Evolutionary conservation across 2,329 filamentous ascomycete genomes (phyloP).

Genomic region (Orbilia brochopaga): DNA sequence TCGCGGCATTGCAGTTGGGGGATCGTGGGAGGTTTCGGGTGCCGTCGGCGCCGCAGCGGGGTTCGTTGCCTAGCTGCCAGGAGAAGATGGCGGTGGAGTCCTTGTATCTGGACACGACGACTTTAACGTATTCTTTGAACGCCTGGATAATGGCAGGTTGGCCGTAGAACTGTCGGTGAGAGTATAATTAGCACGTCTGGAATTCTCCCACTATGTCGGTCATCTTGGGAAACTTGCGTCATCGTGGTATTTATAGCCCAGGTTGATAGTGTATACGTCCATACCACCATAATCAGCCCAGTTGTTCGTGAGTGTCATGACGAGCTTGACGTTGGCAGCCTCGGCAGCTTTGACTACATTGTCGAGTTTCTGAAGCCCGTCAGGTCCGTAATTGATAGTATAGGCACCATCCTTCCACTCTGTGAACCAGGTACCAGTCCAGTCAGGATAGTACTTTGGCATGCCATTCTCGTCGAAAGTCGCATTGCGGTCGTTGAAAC

Average conservation of each 20-base stretch:
- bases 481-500: conserved; percentile 66
- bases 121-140: conserved; percentile 62
- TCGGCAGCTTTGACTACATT: conserved; percentile 63
- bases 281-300: conserved; percentile 69
- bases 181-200: conserved; percentile 51
- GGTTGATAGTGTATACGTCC: conserved; percentile 66
- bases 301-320: conserved; percentile 64
- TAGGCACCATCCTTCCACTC: conserved; percentile 61
- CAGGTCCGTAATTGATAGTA: conserved; percentile 59
- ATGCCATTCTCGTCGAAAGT: conserved; percentile 61
- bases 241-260: conserved; percentile 63
- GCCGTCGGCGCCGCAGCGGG: conserved; percentile 62
- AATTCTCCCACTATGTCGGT: neutral
- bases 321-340: conserved; percentile 63
- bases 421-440: conserved; percentile 62
- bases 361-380: conserved; percentile 60
- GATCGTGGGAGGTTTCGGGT: conserved; percentile 61
- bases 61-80: conserved; percentile 66
- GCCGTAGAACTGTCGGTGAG: conserved; percentile 62
- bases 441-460: conserved; percentile 64
- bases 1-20: conserved; percentile 58
- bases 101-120: conserved; percentile 62
- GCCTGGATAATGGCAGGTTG: conserved; percentile 63
- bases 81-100: conserved; percentile 63
- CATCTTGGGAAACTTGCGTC: conserved; percentile 57